Base-by-base conservation (phyloP, 306 rosid species). In the Quercus gilva region DNA sequence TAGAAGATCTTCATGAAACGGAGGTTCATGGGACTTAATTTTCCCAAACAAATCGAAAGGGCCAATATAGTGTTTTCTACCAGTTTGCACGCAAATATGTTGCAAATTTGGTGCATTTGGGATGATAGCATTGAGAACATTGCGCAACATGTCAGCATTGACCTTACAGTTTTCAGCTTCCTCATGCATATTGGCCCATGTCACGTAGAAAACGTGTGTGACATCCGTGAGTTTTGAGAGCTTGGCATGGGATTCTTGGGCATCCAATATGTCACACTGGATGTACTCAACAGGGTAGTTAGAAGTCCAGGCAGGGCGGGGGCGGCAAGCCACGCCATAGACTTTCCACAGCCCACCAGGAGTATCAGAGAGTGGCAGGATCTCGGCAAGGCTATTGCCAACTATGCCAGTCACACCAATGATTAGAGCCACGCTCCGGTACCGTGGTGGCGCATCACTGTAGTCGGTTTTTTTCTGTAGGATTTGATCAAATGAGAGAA, bases 341-440 rank as follows among this genome's bases (percentile, higher is more conserved):
- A 92, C 92, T 41, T 92, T 90, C 97, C 97, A 92, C 31, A 90
- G 91, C 0, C 92, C 94, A 8, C 91, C 92, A 13, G 97, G 97
- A 2, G 97, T 88, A 74, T 92, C 93, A 14, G 88, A 64, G 29
- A 86, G 91, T 0, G 97, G 95, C 5, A 92, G 92, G 55, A 90
- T 92, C 70, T 92, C 97, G 60, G 97, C 92, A 5, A 92, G 88
- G 87, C 97, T 92, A 71, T 90, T 92, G 37, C 95, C 93, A 0
- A 90, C 92, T 63, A 92, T 89, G 33, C 95, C 95, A 0, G 97
- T 90, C 3, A 92, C 89, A 41, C 97, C 95, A 57, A 92, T 71
- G 10, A 92, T 77, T 0, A 92, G 73, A 0, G 87, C 97, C 17
- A 90, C 97, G 77, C 89, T 88, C 74, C 73, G 68, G 79, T 81